Base-by-base conservation (phyloP, 805 yeast genomes). In the Candida nitratophila region DNA sequence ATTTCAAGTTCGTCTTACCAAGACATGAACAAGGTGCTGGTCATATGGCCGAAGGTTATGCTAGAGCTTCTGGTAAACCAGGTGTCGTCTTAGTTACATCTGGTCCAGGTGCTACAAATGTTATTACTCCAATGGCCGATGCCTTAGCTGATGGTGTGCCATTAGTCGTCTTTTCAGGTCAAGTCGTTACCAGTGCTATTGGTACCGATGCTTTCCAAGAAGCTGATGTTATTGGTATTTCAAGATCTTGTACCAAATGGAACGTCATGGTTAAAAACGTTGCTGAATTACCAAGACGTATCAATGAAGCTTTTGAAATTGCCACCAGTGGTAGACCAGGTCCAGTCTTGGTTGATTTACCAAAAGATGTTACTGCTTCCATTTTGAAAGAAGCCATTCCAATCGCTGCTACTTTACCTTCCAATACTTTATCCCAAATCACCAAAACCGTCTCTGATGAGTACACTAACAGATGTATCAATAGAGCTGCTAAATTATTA, bases 121-220 rank as follows among this genome's bases (percentile, higher is more conserved):
- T 93, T 47, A 82, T 93, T 51, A 93, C 99, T n/a, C 96, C 99
- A 44, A 79, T 93, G 86, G 96, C 96, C 47, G 99, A 93, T 64
- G 99, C 98, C 14, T 71, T 91, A 43, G 88, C 93, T 53, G 99
- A 93, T 66, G 99, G 99, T 70, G 88, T 89, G 34, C 99, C 99
- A 42, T 74, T 93, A 72, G 90, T 93, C 52, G 98, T 91, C 17
- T 93, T 93, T 69, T 79, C 96, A 4, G 99, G 99, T 47, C 99
- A 93, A 76, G 99, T 93, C 32, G 86, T 96, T 46, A 93, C 99
- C 31, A 69, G 83, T 44, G 90, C 96, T 37, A 93, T 93, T 56
- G 99, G 99, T 59, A 91, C 98, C 14, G 99, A 93, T 65, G 95
- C 98, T 24, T 93, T 93, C 83, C 99, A 93, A 73, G 99, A 93